phyloP scores from a whole-genome alignment of 2,329 filamentous ascomycete species.

The Xylariaceae sp. region DNA sequence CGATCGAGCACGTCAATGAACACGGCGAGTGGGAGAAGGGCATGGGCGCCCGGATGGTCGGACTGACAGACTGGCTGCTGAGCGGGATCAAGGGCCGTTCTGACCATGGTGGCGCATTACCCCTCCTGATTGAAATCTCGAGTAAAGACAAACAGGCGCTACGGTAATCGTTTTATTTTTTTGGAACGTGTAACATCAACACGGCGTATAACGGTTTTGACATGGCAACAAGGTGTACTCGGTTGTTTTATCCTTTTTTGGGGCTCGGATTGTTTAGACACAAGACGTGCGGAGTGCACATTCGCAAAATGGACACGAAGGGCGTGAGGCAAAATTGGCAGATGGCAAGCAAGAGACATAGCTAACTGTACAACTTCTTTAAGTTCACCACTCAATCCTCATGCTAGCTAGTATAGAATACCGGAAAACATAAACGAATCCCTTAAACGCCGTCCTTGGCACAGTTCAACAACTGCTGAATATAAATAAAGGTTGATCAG shows the following conservation, averaged over 20 bases:
- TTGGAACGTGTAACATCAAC: slow-evolving; percentile 9
- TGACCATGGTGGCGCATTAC: slow-evolving; percentile 22
- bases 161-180: slow-evolving; percentile 8
- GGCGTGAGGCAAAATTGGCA: no score
- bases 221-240: slow-evolving; percentile 9
- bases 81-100: slow-evolving; percentile 57
- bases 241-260: not conserved
- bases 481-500: no score
- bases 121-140: slow-evolving; percentile 19
- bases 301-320: no score
- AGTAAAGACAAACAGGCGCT: slow-evolving; percentile 10
- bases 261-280: not conserved
- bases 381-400: slow-evolving; percentile 29
- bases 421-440: not conserved
- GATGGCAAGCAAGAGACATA: not conserved
- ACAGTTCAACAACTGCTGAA: no score
- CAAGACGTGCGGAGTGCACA: no score
- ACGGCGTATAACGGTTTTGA: slow-evolving; percentile 11
- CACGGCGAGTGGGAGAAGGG: slow-evolving; percentile 76
- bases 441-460: no score
- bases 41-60: slow-evolving; percentile 76
- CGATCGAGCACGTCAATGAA: slow-evolving; percentile 88
- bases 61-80: slow-evolving; percentile 88
- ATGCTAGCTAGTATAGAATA: slow-evolving; percentile 17
- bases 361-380: slow-evolving; percentile 10